A percentile compares a stretch with the other conserved stretches of the same genome.
These are phyloP conservation scores for Mentha longifolia DNA, from an alignment of 257 asterid genomes.

Conservation along the genomic window DNA sequence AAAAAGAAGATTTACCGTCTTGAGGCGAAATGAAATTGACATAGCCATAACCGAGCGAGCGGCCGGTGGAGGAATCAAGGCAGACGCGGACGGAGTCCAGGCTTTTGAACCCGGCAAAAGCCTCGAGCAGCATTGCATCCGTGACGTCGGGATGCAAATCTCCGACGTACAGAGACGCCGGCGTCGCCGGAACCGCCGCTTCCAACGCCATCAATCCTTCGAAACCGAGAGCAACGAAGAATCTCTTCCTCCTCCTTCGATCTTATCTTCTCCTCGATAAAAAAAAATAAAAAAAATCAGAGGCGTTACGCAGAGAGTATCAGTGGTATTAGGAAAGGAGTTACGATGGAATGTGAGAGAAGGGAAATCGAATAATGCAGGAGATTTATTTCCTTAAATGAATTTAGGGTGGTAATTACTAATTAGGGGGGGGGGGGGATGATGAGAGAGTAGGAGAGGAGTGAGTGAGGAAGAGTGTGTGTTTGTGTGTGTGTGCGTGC, in stretches of 20 bases:
- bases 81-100: constrained; percentile 60
- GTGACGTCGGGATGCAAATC: constrained; percentile 55
- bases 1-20: constrained; percentile 41
- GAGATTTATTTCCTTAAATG: constrained; percentile 22
- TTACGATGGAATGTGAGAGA: constrained; percentile 16
- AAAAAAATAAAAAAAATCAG: neutral
- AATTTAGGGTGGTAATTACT: constrained; percentile 21
- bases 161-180: constrained; percentile 62
- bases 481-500: constrained; percentile 26
- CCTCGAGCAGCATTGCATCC: constrained; percentile 46
- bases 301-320: constrained; percentile 39
- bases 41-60: constrained; percentile 61
- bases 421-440: neutral
- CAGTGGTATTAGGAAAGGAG: constrained; percentile 21
- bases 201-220: constrained; percentile 44
- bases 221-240: neutral
- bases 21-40: constrained; percentile 52
- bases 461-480: constrained; percentile 34
- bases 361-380: constrained; percentile 12
- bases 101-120: constrained; percentile 48
- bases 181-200: constrained; percentile 32
- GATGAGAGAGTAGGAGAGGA: constrained; percentile 34
- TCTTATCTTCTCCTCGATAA: neutral
- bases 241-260: neutral
- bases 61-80: constrained; percentile 54